Evolutionary conservation across 495 filamentous ascomycete species (phyloP), one percentile per base, ranked within the genome.

Genomic region (Rhizodiscina lignyota): DNA sequence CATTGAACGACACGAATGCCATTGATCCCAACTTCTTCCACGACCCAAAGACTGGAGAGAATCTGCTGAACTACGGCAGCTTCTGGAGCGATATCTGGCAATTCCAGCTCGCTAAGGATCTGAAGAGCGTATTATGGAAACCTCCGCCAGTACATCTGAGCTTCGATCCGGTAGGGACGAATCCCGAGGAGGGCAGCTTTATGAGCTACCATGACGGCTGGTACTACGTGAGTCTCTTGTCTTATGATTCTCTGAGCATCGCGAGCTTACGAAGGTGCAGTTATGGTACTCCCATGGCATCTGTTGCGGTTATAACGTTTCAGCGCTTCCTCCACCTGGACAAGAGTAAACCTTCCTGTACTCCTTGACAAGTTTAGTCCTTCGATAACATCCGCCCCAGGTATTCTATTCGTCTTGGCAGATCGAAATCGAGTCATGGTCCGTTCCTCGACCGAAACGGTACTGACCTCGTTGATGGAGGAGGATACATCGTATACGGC

Each of bases 41-140:
- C 12, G 57, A 58, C 10, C 55, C 50, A 21, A 59, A 57, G 34
- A 50, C 49, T 4, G 61, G 67, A 32, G 66, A 66, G 39, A 59
- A n/a, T n/a, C n/a, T n/a, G n/a, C n/a, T 84, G 26, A 71, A 63
- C 37, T 85, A 75, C 29, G 79, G 79, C 13, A 70, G 63, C 18
- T 84, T 76, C 60, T 84, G 77, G 77, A 51, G 62, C 5, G 72
- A 73, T 38, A 59, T 81, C 34, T 72, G 66, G 57, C 75, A 79
- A 49, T 68, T 72, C 5, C 43, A 59, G 8, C 63, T 81, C 57
- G 36, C 34, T 2, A 53, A 54, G 15, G 45, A 53, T 4, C 55
- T 66, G 5, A 56, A 57, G 34, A 50, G 61, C 4, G 48, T 44
- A 4, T 53, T 51, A 3, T 41, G 38, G 13, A 17, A 47, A 3